phyloP scores from a whole-genome alignment of 2,329 filamentous ascomycete genomes.

The Gyromitra esculenta region DNA sequence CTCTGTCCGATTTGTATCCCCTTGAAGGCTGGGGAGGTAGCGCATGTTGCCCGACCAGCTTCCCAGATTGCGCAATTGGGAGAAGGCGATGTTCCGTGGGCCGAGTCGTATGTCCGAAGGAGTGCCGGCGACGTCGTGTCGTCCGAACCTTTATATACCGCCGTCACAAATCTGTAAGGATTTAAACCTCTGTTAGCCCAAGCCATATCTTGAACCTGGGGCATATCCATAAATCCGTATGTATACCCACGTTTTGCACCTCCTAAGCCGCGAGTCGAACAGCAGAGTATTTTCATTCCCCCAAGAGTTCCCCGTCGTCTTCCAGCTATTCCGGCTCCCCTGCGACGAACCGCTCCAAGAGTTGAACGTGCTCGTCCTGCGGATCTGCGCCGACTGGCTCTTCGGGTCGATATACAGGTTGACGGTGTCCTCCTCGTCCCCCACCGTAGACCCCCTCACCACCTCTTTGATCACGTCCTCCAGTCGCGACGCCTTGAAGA shows the following conservation, averaged over 20 bases:
- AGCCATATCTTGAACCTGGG: neutral
- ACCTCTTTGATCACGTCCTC: conserved; percentile 50
- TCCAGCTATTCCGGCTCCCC: conserved; percentile 24
- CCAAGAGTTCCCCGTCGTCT: conserved; percentile 15
- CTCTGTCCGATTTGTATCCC: conserved; percentile 60
- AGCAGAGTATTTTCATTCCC: conserved; percentile 40
- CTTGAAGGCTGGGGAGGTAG: conserved; percentile 58
- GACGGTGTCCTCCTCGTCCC: conserved; percentile 38
- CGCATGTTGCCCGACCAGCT: conserved; percentile 58
- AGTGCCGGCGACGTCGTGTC: conserved; percentile 63
- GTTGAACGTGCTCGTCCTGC: conserved; percentile 28
- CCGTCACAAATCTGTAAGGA: conserved; percentile 56
- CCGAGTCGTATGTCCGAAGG: conserved; percentile 54
- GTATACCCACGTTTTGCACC: conserved; percentile 40
- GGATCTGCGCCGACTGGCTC: conserved; percentile 9
- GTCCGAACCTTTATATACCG: conserved; percentile 52
- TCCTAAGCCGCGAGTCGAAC: conserved; percentile 9
- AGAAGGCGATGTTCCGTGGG: conserved; percentile 71
- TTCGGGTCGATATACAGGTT: conserved; percentile 39
- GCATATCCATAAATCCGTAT: neutral
- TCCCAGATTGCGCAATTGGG: conserved; percentile 71
- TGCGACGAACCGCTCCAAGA: conserved; percentile 19
- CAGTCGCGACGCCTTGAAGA: conserved; percentile 50
- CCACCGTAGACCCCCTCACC: conserved; percentile 34
- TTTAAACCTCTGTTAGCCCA: neutral